These are phyloP conservation scores for Naganishia sp. DNA, from an alignment of 1,284 basidiomycete genomes.

Conservation along the genomic window DNA sequence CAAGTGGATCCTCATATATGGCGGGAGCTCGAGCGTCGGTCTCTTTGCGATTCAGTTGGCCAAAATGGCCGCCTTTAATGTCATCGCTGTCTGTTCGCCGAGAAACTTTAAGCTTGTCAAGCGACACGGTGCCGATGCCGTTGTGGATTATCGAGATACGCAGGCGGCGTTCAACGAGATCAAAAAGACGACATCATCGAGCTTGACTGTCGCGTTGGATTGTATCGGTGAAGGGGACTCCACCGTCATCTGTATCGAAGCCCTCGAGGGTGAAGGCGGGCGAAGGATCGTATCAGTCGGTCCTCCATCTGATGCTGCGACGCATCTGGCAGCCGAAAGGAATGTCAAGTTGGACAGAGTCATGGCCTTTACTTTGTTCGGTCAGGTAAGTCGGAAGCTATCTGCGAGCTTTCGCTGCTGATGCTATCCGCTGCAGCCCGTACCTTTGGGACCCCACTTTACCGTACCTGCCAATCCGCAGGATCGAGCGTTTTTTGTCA, in stretches of 20 bases:
- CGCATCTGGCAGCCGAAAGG: constrained; percentile 35
- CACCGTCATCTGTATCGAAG: neutral
- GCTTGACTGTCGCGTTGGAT: constrained; percentile 44
- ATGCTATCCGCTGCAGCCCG: constrained; percentile 32
- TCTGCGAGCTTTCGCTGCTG: no score
- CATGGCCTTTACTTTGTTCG: constrained; percentile 46
- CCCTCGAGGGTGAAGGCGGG: constrained; percentile 15
- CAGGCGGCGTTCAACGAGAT: constrained; percentile 38
- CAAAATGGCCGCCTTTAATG: constrained; percentile 54
- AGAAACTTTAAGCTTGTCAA: constrained; percentile 54
- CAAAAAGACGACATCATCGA: constrained; percentile 42
- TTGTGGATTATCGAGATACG: constrained; percentile 49
- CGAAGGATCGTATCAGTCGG: constrained; percentile 8
- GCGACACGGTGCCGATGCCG: constrained; percentile 54
- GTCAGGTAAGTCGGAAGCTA: constrained; percentile 21
- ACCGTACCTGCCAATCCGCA: constrained; percentile 36
- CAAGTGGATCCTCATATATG: constrained; percentile 51
- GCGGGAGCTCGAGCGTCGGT: constrained; percentile 57
- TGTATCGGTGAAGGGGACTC: constrained; percentile 41
- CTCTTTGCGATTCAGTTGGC: constrained; percentile 57
- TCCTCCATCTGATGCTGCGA: constrained; percentile 28
- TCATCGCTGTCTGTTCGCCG: constrained; percentile 55
- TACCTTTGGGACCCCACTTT: constrained; percentile 39
- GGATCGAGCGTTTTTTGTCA: constrained; percentile 38
- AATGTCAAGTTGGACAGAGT: constrained; percentile 38